Base-by-base conservation (phyloP, 192 early-diverging fungal genomes). In the Rhizoclosmatium globosum region DNA sequence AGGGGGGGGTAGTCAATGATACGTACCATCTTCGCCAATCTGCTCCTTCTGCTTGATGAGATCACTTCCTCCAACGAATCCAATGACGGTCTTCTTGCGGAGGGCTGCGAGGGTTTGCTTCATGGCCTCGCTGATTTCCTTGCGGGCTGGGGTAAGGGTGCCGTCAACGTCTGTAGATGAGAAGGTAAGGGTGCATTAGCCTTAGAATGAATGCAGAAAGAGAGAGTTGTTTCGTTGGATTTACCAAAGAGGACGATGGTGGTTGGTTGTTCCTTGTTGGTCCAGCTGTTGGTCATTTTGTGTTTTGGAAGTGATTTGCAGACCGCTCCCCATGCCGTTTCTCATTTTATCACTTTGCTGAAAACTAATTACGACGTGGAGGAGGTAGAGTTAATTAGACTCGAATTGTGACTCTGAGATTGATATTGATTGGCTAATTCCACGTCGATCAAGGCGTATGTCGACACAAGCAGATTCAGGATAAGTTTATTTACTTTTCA, bases 31-130 rank as follows among this genome's bases (percentile, higher is more conserved):
- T 23, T 83, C 81, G 42, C 96, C 98, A 79, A 99, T 90, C 86
- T 99, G 98, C 87, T 99, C 98, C 77, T 91, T 79, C 87, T 99
- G 98, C 89, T 99, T 99, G 82, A 64, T 82, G 68, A 98, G 85
- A 78, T 99, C 97, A 45, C 50, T 58, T 39, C 67, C 78, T 42
- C 98, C 98, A 47, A 99, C 98, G 82, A 99, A 99, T 11, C 98
- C 98, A 76, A 98, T 87, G 45, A 97, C 96, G 70, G 90, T 91
- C 85, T 95, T 91, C 84, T 97, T 95, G 74, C 96, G 92, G 61
- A 98, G 88, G 57, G 91, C 88, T 39, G 81, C 87, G 31, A 99
- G 91, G 50, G 91, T 88, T 64, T 93, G 79, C 75, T 82, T 84
- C 92, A 98, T 95, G 81, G 91, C 91, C 23, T 89, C 86, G 58